These are phyloP conservation scores for Pleomassaria siparia DNA, from an alignment of 2,329 filamentous ascomycete genomes.

Conservation along the genomic window DNA sequence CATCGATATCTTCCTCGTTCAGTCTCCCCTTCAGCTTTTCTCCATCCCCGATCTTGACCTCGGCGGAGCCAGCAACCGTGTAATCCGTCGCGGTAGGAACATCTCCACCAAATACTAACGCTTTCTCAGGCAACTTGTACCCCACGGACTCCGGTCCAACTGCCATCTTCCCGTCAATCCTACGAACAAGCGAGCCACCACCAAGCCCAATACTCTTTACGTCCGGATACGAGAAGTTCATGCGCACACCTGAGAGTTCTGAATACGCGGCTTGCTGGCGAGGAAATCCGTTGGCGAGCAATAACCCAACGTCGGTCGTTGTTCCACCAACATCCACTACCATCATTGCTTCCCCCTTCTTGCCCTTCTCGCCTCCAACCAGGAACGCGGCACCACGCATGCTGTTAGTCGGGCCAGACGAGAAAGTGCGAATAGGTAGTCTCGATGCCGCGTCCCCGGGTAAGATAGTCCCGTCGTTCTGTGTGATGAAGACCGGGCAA, in stretches of 20 bases:
- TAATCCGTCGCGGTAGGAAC: constrained; percentile 63
- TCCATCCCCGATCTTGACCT: constrained; percentile 48
- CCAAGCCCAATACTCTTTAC: constrained; percentile 62
- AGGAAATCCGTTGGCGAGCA: constrained; percentile 64
- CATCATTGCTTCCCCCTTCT: constrained; percentile 53
- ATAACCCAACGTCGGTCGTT: constrained; percentile 63
- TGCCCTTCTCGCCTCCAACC: constrained; percentile 26
- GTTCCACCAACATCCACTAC: constrained; percentile 70
- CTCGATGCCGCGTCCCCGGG: constrained; percentile 49
- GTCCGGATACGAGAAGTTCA: constrained; percentile 59
- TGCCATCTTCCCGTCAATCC: constrained; percentile 41
- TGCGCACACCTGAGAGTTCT: constrained; percentile 63
- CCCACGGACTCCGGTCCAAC: constrained; percentile 66
- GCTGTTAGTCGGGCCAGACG: constrained; percentile 55
- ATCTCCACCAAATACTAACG: constrained; percentile 59
- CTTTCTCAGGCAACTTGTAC: constrained; percentile 57
- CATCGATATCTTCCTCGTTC: constrained; percentile 39
- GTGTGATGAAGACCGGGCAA: constrained; percentile 55
- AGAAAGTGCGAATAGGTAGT: constrained; percentile 55
- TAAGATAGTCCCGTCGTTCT: constrained; percentile 56
- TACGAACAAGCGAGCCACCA: constrained; percentile 58
- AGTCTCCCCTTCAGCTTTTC: constrained; percentile 38
- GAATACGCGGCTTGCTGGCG: constrained; percentile 64
- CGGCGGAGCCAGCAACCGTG: constrained; percentile 41
- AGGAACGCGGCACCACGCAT: constrained; percentile 54